These are phyloP conservation scores for Leishmania aethiopica DNA, from an alignment of 208 protist genomes.

Conservation along the genomic window DNA sequence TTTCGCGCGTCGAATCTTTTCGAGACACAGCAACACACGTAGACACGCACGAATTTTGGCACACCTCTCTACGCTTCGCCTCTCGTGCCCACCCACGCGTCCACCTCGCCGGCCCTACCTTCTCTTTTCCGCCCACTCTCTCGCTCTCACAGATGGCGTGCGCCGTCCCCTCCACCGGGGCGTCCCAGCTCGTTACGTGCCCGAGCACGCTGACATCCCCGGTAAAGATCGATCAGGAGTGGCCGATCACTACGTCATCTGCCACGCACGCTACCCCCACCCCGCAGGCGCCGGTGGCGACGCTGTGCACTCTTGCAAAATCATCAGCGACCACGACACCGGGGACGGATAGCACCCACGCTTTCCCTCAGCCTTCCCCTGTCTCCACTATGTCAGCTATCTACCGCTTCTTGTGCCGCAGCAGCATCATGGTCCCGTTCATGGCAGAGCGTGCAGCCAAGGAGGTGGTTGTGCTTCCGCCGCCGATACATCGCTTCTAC, in stretches of 20 bases:
- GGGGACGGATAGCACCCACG: not conserved
- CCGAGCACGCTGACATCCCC: not conserved
- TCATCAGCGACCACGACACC: not conserved
- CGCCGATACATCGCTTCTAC: slow-evolving; percentile 26
- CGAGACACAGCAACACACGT: not conserved
- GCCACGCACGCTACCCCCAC: not conserved
- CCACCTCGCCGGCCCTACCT: not conserved
- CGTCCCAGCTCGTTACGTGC: not conserved
- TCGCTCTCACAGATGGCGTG: not conserved
- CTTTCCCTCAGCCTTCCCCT: not conserved
- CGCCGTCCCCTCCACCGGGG: not conserved
- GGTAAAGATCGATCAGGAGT: not conserved
- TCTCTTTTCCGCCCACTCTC: not conserved
- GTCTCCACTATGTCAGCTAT: slow-evolving; percentile 5
- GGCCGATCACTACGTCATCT: not conserved
- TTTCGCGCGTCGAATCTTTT: not conserved
- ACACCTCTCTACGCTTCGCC: not conserved
- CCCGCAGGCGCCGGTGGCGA: not conserved
- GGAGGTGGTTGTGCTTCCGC: slow-evolving; percentile 15
- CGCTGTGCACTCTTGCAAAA: not conserved
- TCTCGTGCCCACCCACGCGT: not conserved
- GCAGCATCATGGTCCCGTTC: slow-evolving; percentile 13
- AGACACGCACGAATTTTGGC: not conserved
- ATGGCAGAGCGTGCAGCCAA: slow-evolving; percentile 16
- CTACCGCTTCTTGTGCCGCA: slow-evolving; percentile 16